Evolutionary conservation across 192 early-diverging fungal genomes (phyloP).

Genomic region (Coemansia sp.): DNA sequence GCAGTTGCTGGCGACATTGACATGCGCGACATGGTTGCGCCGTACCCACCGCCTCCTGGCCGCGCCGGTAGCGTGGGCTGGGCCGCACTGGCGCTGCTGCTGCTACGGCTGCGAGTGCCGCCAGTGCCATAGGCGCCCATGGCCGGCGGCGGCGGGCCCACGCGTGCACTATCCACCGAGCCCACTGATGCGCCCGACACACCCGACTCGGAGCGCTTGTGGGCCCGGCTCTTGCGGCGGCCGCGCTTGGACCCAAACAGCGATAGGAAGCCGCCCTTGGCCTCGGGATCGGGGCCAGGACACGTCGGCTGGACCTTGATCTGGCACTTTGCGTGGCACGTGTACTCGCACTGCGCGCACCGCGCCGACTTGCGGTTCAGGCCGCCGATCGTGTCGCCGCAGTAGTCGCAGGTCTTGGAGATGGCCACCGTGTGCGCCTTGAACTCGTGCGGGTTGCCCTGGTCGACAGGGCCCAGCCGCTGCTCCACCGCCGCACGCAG

Average conservation of each 20-base stretch:
- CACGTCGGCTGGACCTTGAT: slow-evolving; percentile 41
- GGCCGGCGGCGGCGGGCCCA: background rate
- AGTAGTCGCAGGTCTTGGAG: slow-evolving; percentile 42
- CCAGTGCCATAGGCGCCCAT: background rate
- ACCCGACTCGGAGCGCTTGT: slow-evolving; percentile 17
- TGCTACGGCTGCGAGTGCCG: slow-evolving; percentile 1
- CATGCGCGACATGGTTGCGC: background rate
- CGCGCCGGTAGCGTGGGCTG: background rate
- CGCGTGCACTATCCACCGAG: background rate
- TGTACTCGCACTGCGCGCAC: slow-evolving; percentile 34
- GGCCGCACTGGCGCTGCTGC: background rate
- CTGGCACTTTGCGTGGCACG: slow-evolving; percentile 44
- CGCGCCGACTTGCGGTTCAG: slow-evolving; percentile 31
- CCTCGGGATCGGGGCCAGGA: slow-evolving; percentile 22
- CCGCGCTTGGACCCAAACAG: slow-evolving; percentile 32
- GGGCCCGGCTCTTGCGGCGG: slow-evolving; percentile 7
- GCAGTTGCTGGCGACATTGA: background rate
- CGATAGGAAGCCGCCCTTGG: slow-evolving; percentile 30
- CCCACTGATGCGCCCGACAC: slow-evolving; percentile 8
- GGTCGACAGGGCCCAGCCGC: slow-evolving; percentile 30
- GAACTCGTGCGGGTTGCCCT: slow-evolving; percentile 36
- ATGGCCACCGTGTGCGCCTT: slow-evolving; percentile 34
- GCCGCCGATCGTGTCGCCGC: slow-evolving; percentile 39
- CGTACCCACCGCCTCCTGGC: background rate
- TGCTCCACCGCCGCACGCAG: slow-evolving; percentile 25